These are phyloP conservation scores for Leishmania tropica DNA, from an alignment of 208 protist genomes.

Conservation along the genomic window DNA sequence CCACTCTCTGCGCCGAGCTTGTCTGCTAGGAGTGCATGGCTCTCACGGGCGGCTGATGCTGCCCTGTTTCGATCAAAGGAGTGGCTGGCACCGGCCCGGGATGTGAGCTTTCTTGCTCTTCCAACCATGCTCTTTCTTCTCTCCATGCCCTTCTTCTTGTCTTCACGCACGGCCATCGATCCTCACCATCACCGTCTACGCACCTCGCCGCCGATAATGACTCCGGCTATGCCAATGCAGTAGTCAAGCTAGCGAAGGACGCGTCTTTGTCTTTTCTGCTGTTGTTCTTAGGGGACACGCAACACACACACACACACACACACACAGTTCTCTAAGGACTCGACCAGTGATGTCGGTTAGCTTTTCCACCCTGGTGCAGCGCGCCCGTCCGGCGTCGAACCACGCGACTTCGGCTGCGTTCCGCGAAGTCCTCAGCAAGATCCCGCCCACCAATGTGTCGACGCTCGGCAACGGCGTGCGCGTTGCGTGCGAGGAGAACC, in stretches of 20 bases:
- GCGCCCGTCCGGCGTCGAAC: conserved; percentile 73
- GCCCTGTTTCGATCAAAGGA: neutral
- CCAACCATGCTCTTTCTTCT: conserved; percentile 2
- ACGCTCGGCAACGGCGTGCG: conserved; percentile 95
- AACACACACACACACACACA: conserved; percentile 12
- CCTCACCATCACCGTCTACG: neutral
- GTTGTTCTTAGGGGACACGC: conserved; percentile 8
- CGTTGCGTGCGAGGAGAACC: conserved; percentile 95
- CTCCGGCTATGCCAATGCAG: neutral
- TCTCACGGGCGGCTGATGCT: neutral
- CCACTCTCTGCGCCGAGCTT: neutral
- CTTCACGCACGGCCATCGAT: neutral
- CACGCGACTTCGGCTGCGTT: conserved; percentile 72
- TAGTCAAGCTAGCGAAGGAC: conserved; percentile 4
- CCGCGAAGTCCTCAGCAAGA: conserved; percentile 67
- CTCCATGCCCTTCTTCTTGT: conserved; percentile 21
- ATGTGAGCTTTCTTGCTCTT: neutral
- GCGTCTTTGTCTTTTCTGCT: neutral
- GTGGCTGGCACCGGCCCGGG: neutral
- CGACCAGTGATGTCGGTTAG: conserved; percentile 74
- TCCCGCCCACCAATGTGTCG: conserved; percentile 92
- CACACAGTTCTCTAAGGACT: conserved; percentile 4
- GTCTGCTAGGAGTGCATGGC: neutral
- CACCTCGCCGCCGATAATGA: neutral
- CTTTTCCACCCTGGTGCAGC: conserved; percentile 85